Base-by-base conservation (phyloP, 2,329 filamentous ascomycete species). In the Aspergillus aculeatus region DNA sequence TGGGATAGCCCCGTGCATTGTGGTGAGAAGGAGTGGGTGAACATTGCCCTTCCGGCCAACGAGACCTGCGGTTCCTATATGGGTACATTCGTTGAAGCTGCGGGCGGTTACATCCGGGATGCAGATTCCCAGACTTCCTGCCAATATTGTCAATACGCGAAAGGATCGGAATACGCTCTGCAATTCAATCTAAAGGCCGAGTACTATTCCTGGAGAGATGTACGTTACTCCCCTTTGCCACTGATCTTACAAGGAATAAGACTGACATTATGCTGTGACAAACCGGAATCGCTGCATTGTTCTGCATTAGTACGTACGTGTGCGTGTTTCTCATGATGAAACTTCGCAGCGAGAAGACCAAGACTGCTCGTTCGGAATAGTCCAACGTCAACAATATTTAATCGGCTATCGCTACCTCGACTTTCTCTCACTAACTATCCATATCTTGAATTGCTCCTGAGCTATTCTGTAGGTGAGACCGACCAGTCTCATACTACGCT, bases 291-390 rank as follows among this genome's bases (percentile, higher is more conserved):
- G 77, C 77, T 5, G 78, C 75, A 2, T 62, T 81, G 2, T 81
- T 80, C 64, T 79, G 74, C 51, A 66, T 79, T 51, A 71, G 69
- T 2, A 75, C 74, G 2, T 82, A 82, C 60, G 73, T 66, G 5
- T 59, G 78, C 56, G 79, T 82, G 1, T 81, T 78, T 64, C 47
- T 79, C 21, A 76, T 81, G 73, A 82, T 81, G 80, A 82, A 81
- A 68, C 63, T 81, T 47, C 69, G 80, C 58, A 81, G 77, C 44
- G 81, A 81, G 70, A 77, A 75, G 62, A 80, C 76, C 12, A 81
- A 81, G 71, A 80, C 72, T 50, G 78, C 78, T 5, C 64, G 71
- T 7, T 70, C 67, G 4, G 73, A 75, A 51, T 73, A 58, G 62
- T 24, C 4, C 23, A 24, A 24, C 23, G 23, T 24, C 23, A 24